A percentile compares a stretch with the other conserved stretches of the same genome.
Evolutionary conservation across 1,284 basidiomycete genomes (phyloP).

Genomic region (Tausonia pullulans): DNA sequence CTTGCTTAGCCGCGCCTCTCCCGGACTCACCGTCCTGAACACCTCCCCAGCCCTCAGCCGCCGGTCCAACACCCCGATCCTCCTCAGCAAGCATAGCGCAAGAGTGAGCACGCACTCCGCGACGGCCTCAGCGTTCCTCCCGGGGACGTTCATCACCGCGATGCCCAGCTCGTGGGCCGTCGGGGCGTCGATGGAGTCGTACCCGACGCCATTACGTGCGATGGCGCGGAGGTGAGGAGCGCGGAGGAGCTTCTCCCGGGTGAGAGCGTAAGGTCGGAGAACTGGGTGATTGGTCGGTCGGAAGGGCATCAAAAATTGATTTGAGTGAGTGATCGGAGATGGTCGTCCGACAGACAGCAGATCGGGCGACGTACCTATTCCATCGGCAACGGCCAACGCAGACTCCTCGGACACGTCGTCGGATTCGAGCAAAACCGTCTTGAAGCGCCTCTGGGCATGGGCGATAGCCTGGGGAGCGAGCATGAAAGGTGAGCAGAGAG

Average conservation of each 20-base stretch:
- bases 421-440: conserved; percentile 20
- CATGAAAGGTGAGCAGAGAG: neutral
- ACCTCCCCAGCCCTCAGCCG: conserved; percentile 48
- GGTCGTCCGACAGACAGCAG: no score
- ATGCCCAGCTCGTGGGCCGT: conserved; percentile 44
- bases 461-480: conserved; percentile 20
- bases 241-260: conserved; percentile 17
- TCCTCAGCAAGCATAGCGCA: conserved; percentile 42
- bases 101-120: conserved; percentile 45
- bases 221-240: conserved; percentile 23
- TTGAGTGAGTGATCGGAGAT: no score
- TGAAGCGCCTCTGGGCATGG: conserved; percentile 26
- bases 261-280: conserved; percentile 21
- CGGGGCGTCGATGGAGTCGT: conserved; percentile 28
- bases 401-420: conserved; percentile 22
- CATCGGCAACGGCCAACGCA: conserved; percentile 24
- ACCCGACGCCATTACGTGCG: conserved; percentile 27
- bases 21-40: conserved; percentile 35
- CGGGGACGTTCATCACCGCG: conserved; percentile 31
- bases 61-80: conserved; percentile 44
- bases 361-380: neutral
- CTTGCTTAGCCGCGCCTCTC: conserved; percentile 19
- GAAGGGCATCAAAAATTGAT: neutral
- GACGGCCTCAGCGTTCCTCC: conserved; percentile 43
- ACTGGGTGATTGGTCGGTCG: neutral